These are phyloP conservation scores for Xylaria hypoxylon DNA, from an alignment of 2,329 filamentous ascomycete species.

Conservation along the genomic window DNA sequence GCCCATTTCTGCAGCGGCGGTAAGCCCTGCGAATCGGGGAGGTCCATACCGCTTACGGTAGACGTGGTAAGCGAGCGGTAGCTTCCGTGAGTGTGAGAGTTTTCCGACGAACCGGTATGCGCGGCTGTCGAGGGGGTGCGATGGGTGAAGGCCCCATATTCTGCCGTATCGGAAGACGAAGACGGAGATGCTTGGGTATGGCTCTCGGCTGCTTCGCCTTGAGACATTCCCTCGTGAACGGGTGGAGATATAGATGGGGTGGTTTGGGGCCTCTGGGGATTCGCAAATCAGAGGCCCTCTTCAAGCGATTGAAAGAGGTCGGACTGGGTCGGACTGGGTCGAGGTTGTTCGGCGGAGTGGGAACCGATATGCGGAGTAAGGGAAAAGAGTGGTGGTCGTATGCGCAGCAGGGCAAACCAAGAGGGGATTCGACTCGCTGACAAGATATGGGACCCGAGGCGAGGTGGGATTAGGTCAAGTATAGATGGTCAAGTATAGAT, in stretches of 20 bases:
- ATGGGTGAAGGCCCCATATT: constrained; percentile 53
- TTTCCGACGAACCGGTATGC: constrained; percentile 43
- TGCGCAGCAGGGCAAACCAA: constrained; percentile 20
- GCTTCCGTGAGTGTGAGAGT: constrained; percentile 31
- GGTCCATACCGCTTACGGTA: constrained; percentile 47
- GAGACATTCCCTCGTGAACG: constrained; percentile 60
- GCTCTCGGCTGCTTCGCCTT: constrained; percentile 57
- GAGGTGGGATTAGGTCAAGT: not conserved
- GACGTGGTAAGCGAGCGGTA: constrained; percentile 36
- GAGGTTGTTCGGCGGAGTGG: constrained; percentile 27
- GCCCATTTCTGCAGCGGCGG: constrained; percentile 68
- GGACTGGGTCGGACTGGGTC: constrained; percentile 22
- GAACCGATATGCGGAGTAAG: constrained; percentile 32
- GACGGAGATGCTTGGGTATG: constrained; percentile 48
- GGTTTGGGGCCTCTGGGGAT: constrained; percentile 41
- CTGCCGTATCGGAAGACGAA: constrained; percentile 46
- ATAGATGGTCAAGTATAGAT: constrained; percentile 39
- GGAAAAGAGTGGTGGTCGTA: constrained; percentile 21
- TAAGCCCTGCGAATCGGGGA: constrained; percentile 48
- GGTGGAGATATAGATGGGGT: constrained; percentile 23
- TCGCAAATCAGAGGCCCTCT: constrained; percentile 43
- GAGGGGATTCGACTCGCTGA: not conserved
- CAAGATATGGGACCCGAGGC: not conserved
- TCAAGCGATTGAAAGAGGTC: constrained; percentile 33
- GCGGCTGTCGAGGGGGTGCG: constrained; percentile 47